phyloP scores from a whole-genome alignment of 371 early-diverging fungal species.

The Lichtheimia ornata region DNA sequence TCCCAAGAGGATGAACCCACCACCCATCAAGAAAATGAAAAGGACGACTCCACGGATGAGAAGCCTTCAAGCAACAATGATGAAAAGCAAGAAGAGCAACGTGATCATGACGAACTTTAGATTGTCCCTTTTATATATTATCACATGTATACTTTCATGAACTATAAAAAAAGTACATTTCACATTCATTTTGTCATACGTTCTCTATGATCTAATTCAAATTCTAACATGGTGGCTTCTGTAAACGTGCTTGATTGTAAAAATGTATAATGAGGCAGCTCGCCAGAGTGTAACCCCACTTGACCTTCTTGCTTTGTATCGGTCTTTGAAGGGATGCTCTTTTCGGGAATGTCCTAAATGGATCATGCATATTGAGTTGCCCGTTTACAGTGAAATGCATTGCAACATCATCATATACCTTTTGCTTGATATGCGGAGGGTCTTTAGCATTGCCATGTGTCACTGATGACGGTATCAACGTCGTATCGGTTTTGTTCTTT shows the following conservation, averaged over 20 bases:
- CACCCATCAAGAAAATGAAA: neutral
- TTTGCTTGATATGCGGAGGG: too few relatives aligned
- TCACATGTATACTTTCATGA: too few relatives aligned
- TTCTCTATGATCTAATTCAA: constrained; percentile 8
- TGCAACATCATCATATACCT: too few relatives aligned
- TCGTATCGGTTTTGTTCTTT: too few relatives aligned
- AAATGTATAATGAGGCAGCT: neutral
- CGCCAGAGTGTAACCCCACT: neutral
- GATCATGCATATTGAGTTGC: too few relatives aligned
- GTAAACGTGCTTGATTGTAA: constrained; percentile 1
- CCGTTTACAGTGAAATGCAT: too few relatives aligned
- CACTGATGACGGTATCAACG: too few relatives aligned
- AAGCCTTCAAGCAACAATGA: neutral
- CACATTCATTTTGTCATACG: neutral
- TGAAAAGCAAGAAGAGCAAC: constrained; percentile 4
- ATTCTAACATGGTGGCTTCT: constrained; percentile 13
- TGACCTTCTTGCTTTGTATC: too few relatives aligned
- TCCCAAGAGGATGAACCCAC: constrained; percentile 14
- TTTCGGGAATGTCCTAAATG: too few relatives aligned
- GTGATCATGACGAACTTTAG: constrained; percentile 12
- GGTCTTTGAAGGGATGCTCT: too few relatives aligned
- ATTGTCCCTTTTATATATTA: constrained; percentile 4
- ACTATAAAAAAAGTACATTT: neutral
- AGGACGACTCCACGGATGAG: neutral
- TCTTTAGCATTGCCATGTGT: too few relatives aligned